Evolutionary conservation across 1,284 basidiomycete species (phyloP).

Genomic region (Tremellales sp.): DNA sequence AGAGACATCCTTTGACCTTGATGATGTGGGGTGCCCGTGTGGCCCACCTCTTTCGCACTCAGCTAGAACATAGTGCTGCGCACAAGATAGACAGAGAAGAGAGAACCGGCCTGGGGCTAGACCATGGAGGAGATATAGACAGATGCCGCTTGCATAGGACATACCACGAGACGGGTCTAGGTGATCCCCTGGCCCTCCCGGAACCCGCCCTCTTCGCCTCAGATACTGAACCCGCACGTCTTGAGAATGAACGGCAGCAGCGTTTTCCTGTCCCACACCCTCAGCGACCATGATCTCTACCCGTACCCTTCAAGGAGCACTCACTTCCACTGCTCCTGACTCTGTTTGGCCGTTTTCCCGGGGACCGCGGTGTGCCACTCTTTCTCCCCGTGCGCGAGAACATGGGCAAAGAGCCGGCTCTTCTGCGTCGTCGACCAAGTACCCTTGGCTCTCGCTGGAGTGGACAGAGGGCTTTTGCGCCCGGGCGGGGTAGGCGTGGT

Average conservation of each 20-base stretch:
- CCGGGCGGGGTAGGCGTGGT: background rate
- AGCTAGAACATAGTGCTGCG: no score
- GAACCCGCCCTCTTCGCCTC: background rate
- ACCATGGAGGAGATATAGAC: background rate
- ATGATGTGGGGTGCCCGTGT: no score
- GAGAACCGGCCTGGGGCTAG: background rate
- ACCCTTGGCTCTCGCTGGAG: background rate
- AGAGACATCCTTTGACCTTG: no score
- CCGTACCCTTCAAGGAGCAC: background rate
- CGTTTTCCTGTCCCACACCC: background rate
- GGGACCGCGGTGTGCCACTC: conserved; percentile 11
- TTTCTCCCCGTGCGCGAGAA: conserved; percentile 12
- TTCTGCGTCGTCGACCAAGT: conserved; percentile 12
- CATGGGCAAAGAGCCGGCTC: conserved; percentile 10
- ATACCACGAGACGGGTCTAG: background rate
- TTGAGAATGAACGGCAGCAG: background rate
- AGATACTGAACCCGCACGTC: background rate
- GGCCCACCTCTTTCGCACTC: no score
- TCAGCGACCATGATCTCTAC: background rate
- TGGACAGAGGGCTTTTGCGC: background rate
- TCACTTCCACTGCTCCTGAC: conserved; percentile 16
- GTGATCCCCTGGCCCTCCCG: background rate
- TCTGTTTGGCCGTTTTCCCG: conserved; percentile 14
- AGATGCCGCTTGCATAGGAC: background rate
- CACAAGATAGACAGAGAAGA: no score